These are phyloP conservation scores for Penicillium sp. DNA, from an alignment of 2,329 filamentous ascomycete species.

Conservation along the genomic window DNA sequence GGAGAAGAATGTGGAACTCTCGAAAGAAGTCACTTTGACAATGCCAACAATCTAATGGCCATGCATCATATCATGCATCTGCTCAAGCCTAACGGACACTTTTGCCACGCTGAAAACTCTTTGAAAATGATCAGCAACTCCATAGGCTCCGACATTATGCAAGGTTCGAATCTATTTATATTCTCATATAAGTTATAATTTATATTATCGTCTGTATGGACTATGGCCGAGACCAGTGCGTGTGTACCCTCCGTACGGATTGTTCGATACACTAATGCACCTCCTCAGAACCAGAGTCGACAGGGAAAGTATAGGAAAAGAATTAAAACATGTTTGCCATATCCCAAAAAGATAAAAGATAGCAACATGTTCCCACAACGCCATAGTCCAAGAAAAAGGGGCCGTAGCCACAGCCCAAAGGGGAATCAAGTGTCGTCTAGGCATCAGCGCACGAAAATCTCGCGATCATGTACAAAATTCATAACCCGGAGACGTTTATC, in stretches of 20 bases:
- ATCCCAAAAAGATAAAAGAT: background rate
- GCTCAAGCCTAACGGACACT: too few relatives aligned
- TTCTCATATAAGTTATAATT: too few relatives aligned
- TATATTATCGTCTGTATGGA: too few relatives aligned
- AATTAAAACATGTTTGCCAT: background rate
- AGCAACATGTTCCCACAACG: background rate
- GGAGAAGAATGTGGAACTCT: background rate
- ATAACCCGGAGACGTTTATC: background rate
- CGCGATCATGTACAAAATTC: background rate
- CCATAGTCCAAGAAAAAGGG: background rate
- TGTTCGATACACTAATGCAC: background rate
- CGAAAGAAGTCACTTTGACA: background rate
- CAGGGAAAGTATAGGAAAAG: background rate
- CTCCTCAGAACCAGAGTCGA: background rate
- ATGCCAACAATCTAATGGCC: background rate
- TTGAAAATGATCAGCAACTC: too few relatives aligned
- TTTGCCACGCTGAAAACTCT: too few relatives aligned
- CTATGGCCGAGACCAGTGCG: too few relatives aligned
- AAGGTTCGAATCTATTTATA: too few relatives aligned
- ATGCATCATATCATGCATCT: too few relatives aligned
- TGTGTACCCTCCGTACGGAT: background rate
- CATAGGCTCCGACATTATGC: too few relatives aligned
- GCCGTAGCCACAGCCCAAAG: constrained; percentile 3
- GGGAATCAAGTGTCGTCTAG: constrained; percentile 10
- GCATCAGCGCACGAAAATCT: background rate